Conservation (phyloP, 2,329 filamentous ascomycete species). For the Pseudogymnoascus sp. region DNA sequence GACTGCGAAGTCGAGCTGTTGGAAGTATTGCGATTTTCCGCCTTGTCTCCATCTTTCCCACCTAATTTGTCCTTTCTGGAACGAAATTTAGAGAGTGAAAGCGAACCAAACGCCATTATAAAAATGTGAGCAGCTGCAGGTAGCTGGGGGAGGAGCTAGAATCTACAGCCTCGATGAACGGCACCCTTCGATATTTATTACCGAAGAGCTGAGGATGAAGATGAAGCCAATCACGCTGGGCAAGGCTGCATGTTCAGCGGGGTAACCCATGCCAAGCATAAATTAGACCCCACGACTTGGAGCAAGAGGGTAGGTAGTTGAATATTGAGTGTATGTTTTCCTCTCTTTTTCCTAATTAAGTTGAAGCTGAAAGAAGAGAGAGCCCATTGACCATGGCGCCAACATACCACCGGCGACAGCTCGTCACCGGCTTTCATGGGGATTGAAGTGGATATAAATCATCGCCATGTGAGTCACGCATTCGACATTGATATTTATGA, state of each 20-base stretch:
- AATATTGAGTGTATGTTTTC: not conserved
- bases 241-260: not conserved
- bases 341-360: not conserved
- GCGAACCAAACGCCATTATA: not conserved
- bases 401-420: too few species aligned
- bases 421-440: too few species aligned
- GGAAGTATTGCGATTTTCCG: not conserved
- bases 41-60: not conserved
- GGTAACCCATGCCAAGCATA: not conserved
- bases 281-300: not conserved
- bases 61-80: not conserved
- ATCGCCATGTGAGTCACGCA: too few species aligned
- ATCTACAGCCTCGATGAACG: not conserved
- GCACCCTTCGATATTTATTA: not conserved
- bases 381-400: too few species aligned
- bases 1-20: not conserved
- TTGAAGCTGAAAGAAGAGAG: too few species aligned
- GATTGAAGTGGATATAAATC: too few species aligned
- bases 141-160: not conserved
- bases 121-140: not conserved
- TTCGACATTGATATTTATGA: too few species aligned
- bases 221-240: not conserved
- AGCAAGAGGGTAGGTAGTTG: not conserved
- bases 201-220: not conserved
- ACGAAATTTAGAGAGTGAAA: not conserved